Percentiles rank a stretch among this genome's conserved stretches.
These are phyloP conservation scores for Pseudonitzschia pungens DNA, from an alignment of 108 stramenopile genomes.

Conservation along the genomic window DNA sequence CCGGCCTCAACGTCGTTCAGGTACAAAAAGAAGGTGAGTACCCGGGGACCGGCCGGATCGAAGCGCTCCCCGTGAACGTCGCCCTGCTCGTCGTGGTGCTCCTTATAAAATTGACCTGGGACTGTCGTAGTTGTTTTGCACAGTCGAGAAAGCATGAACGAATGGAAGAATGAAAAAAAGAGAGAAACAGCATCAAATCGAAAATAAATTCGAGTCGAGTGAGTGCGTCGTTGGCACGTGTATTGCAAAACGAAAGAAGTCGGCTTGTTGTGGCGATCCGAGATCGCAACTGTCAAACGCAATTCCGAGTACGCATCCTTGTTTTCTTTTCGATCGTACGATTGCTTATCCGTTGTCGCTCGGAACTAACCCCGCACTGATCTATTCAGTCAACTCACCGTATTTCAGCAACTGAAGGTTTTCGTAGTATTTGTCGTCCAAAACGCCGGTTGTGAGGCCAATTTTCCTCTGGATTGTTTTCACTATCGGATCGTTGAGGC, in stretches of 20 bases:
- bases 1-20: slow-evolving; percentile 80
- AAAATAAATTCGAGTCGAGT: neutral
- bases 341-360: too few species aligned
- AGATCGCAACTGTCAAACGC: too few species aligned
- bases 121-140: too few species aligned
- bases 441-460: slow-evolving; percentile 27
- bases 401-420: slow-evolving; percentile 55
- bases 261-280: too few species aligned
- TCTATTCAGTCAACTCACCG: neutral
- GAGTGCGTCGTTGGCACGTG: neutral
- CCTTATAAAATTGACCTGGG: slow-evolving; percentile 21
- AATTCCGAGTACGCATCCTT: too few species aligned
- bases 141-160: too few species aligned
- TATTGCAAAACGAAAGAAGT: too few species aligned
- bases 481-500: slow-evolving; percentile 48
- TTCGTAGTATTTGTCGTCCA: slow-evolving; percentile 47
- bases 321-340: too few species aligned
- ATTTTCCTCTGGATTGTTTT: slow-evolving; percentile 49
- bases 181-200: slow-evolving; percentile 22
- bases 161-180: slow-evolving; percentile 18
- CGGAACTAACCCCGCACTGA: too few species aligned
- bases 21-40: slow-evolving; percentile 85
- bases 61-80: slow-evolving; percentile 31
- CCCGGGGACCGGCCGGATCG: slow-evolving; percentile 67
- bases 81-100: slow-evolving; percentile 49